Conservation (phyloP, 164 flowering plant species). For the Berberis thunbergii region DNA sequence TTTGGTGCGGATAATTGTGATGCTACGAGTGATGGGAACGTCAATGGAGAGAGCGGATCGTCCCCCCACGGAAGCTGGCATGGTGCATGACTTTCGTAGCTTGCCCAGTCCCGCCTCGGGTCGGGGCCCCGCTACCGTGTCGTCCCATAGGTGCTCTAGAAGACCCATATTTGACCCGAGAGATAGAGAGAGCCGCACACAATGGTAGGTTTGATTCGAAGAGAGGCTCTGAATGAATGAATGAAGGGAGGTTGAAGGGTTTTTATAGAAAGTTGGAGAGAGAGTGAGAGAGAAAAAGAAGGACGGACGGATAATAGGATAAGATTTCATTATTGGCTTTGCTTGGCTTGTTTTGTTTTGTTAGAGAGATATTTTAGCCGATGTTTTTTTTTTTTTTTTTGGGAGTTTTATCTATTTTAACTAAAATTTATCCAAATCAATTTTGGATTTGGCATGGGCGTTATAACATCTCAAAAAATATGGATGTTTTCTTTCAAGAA, state of each 20-base stretch:
- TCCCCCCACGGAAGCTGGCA: slow-evolving; percentile 19
- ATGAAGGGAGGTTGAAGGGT: background rate
- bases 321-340: background rate
- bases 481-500: no score
- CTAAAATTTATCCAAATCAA: no score
- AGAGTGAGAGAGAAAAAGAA: no score
- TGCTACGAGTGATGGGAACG: slow-evolving; percentile 38
- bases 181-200: background rate
- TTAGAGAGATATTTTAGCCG: no score
- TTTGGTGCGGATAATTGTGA: slow-evolving; percentile 21
- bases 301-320: no score
- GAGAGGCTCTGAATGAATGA: background rate
- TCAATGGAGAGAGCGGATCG: slow-evolving; percentile 9
- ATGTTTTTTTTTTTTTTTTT: no score
- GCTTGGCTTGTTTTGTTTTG: background rate
- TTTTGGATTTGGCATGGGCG: no score
- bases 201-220: no score
- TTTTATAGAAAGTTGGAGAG: no score
- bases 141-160: slow-evolving; percentile 80
- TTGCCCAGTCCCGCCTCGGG: slow-evolving; percentile 57
- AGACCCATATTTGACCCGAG: slow-evolving; percentile 39
- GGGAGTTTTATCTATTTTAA: no score
- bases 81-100: slow-evolving; percentile 43
- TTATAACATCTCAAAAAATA: no score
- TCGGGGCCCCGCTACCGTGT: slow-evolving; percentile 73